phyloP scores from a whole-genome alignment of 1,284 basidiomycete species.

The Chondrostereum purpureum region DNA sequence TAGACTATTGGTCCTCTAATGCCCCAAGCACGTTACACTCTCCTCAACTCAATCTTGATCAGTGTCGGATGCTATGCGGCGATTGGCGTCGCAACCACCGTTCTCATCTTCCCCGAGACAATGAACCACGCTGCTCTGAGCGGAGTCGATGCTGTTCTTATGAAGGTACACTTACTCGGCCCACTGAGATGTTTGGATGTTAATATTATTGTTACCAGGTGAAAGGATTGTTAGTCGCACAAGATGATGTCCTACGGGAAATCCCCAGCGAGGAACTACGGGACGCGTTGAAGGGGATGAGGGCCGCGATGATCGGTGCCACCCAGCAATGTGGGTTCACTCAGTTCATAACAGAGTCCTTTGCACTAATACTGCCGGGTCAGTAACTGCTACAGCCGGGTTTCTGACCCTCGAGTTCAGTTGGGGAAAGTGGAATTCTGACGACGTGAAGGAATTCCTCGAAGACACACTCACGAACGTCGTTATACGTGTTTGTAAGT shows the following conservation, averaged over 20 bases:
- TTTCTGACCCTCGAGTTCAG: conserved; percentile 42
- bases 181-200: neutral
- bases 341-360: conserved; percentile 8
- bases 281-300: conserved; percentile 19
- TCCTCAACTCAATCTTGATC: conserved; percentile 43
- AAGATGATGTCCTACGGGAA: conserved; percentile 30
- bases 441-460: conserved; percentile 34
- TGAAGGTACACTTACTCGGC: conserved; percentile 4
- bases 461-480: conserved; percentile 27
- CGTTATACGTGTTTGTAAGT: conserved; percentile 28
- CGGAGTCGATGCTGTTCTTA: conserved; percentile 26
- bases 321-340: conserved; percentile 21
- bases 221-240: conserved; percentile 28
- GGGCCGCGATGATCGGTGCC: conserved; percentile 14
- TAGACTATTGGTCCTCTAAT: conserved; percentile 54
- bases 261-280: conserved; percentile 20
- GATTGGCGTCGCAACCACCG: conserved; percentile 42
- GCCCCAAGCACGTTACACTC: conserved; percentile 48
- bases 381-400: conserved; percentile 29
- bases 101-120: conserved; percentile 61
- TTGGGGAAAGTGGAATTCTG: conserved; percentile 40
- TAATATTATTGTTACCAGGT: neutral
- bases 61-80: conserved; percentile 46
- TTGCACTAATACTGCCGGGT: no score
- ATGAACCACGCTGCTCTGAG: conserved; percentile 44